Evolutionary conservation across 805 yeast genomes (phyloP).

Genomic region (Nakazawaea laoshanensis): DNA sequence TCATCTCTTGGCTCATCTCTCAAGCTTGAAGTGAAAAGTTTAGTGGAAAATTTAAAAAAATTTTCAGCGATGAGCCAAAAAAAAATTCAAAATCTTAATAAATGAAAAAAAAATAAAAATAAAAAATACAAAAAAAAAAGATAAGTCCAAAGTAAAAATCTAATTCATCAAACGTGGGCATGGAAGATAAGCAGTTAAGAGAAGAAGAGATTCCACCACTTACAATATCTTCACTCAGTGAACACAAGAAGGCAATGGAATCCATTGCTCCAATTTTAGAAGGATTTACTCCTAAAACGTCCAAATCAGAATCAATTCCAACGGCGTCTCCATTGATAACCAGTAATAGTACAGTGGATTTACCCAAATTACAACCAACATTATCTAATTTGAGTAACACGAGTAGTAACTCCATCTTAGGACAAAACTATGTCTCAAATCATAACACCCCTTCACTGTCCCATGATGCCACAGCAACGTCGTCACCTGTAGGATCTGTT

Average conservation of each 20-base stretch:
- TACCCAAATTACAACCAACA: slow-evolving; percentile 10
- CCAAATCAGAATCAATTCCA: slow-evolving; percentile 26
- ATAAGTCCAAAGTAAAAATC: too few species aligned
- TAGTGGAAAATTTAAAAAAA: too few species aligned
- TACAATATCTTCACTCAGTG: slow-evolving; percentile 22
- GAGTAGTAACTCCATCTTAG: slow-evolving; percentile 8
- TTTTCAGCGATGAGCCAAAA: slow-evolving; percentile 1
- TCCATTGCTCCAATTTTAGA: slow-evolving; percentile 75
- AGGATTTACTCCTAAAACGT: slow-evolving; percentile 64
- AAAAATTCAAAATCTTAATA: too few species aligned
- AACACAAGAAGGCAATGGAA: slow-evolving; percentile 57
- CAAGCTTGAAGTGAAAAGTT: too few species aligned
- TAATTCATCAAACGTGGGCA: too few species aligned
- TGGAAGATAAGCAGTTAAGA: slow-evolving; percentile 8
- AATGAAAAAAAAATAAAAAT: too few species aligned
- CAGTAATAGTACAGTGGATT: slow-evolving; percentile 7
- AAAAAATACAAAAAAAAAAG: too few species aligned
- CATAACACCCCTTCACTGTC: slow-evolving; percentile 4
- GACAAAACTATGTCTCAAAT: not conserved
- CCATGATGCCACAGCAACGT: slow-evolving; percentile 10
- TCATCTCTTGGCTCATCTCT: too few species aligned
- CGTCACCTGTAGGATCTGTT: slow-evolving; percentile 9
- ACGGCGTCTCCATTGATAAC: slow-evolving; percentile 11
- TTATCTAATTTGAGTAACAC: slow-evolving; percentile 6
- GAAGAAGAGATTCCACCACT: slow-evolving; percentile 17